Evolutionary conservation across 1,284 basidiomycete species (phyloP).

Genomic region (Ganoderma sp.): DNA sequence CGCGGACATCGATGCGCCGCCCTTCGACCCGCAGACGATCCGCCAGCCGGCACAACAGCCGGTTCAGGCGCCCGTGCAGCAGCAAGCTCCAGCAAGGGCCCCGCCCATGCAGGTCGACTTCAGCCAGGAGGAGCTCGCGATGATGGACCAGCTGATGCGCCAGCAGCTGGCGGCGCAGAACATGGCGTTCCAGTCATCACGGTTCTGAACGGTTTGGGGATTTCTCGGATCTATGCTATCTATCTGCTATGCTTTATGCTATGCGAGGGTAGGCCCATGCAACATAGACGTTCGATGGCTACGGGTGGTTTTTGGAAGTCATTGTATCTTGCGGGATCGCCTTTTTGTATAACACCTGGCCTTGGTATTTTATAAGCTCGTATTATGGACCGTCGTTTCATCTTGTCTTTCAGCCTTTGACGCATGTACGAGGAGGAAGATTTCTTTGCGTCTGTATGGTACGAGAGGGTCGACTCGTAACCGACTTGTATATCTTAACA

Average conservation of each 20-base stretch:
- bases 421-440: neutral
- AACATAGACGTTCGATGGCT: slow-evolving; percentile 1
- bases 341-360: neutral
- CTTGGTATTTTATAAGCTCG: neutral
- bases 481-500: neutral
- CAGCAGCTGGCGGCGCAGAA: slow-evolving; percentile 31
- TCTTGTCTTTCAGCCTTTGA: neutral
- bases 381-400: neutral
- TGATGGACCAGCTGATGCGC: slow-evolving; percentile 40
- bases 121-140: slow-evolving; percentile 38
- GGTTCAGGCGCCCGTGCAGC: slow-evolving; percentile 7
- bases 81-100: slow-evolving; percentile 10
- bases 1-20: slow-evolving; percentile 33
- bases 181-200: slow-evolving; percentile 16
- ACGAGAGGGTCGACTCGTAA: neutral
- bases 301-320: neutral
- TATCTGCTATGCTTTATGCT: slow-evolving; percentile 1
- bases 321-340: neutral
- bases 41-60: slow-evolving; percentile 5
- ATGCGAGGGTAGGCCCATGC: slow-evolving; percentile 2
- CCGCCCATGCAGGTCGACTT: slow-evolving; percentile 36
- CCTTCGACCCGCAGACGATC: slow-evolving; percentile 10
- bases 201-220: neutral
- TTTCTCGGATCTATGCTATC: slow-evolving; percentile 5
- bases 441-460: neutral